Percentiles rank a stretch among this genome's conserved stretches.
These are phyloP conservation scores for Pichia gijzeniarum DNA, from an alignment of 805 yeast genomes.

Conservation along the genomic window DNA sequence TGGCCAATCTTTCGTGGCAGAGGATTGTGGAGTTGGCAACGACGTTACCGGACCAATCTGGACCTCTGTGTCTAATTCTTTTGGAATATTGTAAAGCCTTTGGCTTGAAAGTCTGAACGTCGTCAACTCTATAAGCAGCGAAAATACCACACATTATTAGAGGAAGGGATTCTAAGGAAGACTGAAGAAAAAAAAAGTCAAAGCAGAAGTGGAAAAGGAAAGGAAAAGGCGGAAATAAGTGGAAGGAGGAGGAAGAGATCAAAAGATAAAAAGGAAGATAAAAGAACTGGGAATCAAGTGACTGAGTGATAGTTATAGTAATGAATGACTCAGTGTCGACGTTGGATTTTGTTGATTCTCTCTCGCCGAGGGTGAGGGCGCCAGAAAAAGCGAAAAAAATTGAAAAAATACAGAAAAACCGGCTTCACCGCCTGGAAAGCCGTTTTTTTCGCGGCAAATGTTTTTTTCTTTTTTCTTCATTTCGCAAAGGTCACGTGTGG, in stretches of 20 bases:
- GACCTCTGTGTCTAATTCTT: slow-evolving; percentile 97
- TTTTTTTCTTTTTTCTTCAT: no score
- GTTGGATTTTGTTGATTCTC: no score
- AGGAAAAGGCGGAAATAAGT: not conserved
- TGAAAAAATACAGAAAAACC: not conserved
- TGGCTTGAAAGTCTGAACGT: slow-evolving; percentile 73
- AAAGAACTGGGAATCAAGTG: not conserved
- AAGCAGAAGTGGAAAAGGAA: not conserved
- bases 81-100: slow-evolving; percentile 87
- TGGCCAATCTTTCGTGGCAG: slow-evolving; percentile 94
- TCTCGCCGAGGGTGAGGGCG: no score
- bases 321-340: no score
- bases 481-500: no score
- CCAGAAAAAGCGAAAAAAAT: no score
- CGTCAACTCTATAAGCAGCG: slow-evolving; percentile 81
- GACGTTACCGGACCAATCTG: slow-evolving; percentile 96
- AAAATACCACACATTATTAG: slow-evolving; percentile 93
- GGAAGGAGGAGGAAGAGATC: not conserved
- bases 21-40: slow-evolving; percentile 73
- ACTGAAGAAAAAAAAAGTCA: not conserved
- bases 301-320: no score
- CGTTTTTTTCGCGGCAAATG: no score
- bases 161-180: not conserved
- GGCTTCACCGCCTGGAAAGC: not conserved
- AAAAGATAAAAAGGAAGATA: not conserved